phyloP scores from a whole-genome alignment of 148 eudicot genomes.

The Fagopyrum homotropicum region DNA sequence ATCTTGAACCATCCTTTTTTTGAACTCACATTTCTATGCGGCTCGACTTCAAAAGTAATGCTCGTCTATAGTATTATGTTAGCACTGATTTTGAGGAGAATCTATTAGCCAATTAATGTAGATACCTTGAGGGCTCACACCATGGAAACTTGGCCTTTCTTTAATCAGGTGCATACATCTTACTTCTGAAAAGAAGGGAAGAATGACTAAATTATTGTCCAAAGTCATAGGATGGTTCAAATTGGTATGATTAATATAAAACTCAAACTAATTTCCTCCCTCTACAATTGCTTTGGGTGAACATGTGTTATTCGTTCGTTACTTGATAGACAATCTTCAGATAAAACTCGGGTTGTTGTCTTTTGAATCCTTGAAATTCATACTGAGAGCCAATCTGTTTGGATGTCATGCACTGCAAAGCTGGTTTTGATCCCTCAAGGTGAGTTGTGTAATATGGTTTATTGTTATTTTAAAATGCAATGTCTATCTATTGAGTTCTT shows the following conservation, averaged over 20 bases:
- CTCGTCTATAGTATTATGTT: background rate
- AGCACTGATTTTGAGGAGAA: slow-evolving; percentile 12
- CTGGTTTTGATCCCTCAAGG: slow-evolving; percentile 79
- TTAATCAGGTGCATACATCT: slow-evolving; percentile 54
- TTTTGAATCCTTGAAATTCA: background rate
- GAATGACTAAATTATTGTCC: background rate
- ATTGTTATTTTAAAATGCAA: too few species aligned
- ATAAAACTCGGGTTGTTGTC: background rate
- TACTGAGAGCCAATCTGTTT: background rate
- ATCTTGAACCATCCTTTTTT: background rate
- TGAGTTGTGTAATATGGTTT: background rate
- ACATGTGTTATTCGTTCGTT: background rate
- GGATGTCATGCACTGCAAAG: too few species aligned
- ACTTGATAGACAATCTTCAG: background rate
- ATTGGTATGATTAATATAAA: background rate
- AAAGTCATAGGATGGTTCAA: background rate
- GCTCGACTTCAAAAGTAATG: background rate
- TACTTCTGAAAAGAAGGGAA: background rate
- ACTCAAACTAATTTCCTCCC: background rate
- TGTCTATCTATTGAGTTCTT: too few species aligned
- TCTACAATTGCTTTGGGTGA: background rate
- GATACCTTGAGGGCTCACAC: slow-evolving; percentile 85
- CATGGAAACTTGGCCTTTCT: slow-evolving; percentile 77
- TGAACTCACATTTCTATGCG: background rate
- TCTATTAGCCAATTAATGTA: slow-evolving; percentile 71